Base-by-base conservation (phyloP, 2,329 filamentous ascomycete genomes). In the Botrytis deweyae region DNA sequence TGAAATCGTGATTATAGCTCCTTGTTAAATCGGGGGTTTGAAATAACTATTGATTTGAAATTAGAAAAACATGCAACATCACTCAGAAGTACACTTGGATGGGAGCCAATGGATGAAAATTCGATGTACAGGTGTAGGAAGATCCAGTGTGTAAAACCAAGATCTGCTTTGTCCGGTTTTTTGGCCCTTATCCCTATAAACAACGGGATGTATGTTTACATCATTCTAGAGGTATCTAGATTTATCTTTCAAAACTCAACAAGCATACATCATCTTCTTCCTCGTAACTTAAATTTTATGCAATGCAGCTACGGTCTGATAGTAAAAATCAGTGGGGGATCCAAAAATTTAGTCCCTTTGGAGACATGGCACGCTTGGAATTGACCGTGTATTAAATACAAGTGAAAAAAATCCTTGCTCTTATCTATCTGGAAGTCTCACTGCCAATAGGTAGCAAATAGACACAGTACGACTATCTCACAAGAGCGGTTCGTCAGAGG, bases 271-370 rank as follows among this genome's bases (percentile, higher is more conserved):
- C 49, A 14, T n/a, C 10, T 14, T 10, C 10, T 0, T 52, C 10
- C 1, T n/a, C 22, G 0, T 46, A 7, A 46, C 44, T 22, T 46
- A 22, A 9, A 8, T 0, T 22, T 9, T 22, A 6, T 14, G 4
- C 2, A 52, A 52, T 52, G 10, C 10, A 14, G 25, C 25, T 25
- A 14, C 25, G 1, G 10, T 52, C 22, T 14, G 22, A n/a, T 52
- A 1, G 3, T n/a, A 12, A 1, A 2, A n/a, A 14, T 5, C 6
- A n/a, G 22, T 4, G 49, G 25, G 25, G 2, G n/a, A 14, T 25
- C 2, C 4, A 14, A 14, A 6, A 52, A 1, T 1, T 2, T n/a
- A 14, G 4, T n/a, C 4, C 4, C 6, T 0, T 52, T 10, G 22
- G 25, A 25, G 9, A 25, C 4, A 25, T 10, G 22, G 22, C 22